Base-by-base conservation (phyloP, 2,329 filamentous ascomycete species). In the Beauveria pseudobassiana region DNA sequence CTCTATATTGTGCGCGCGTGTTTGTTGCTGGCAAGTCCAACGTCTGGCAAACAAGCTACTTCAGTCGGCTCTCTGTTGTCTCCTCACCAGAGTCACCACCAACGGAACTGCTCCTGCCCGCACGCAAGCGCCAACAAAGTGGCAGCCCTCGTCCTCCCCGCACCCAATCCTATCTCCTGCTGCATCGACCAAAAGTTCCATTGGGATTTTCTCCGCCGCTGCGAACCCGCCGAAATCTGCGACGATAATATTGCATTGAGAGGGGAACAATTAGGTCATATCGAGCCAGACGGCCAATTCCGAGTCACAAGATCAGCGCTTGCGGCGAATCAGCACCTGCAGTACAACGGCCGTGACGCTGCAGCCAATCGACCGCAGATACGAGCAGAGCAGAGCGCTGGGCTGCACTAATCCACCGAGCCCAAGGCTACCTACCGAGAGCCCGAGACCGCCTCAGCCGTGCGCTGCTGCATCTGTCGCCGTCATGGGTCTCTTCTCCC, bases 401-500 rank as follows among this genome's bases (percentile, higher is more conserved):
- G 30, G 48, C 24, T 22, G 46, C 46, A 58, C 45, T 49, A 34
- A 58, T 58, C 55, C 43, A 49, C 52, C 34, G 22, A 42, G 24
- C 46, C 28, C 30, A 22, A n/a, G 20, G 34, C 34, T 38, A 38
- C 34, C 24, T 34, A 51, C 48, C 40, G 46, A 59, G 48, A 59
- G 22, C n/a, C 58, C 42, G 34, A 43, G 50, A 46, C 50, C 24
- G 28, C 42, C 56, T 24, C 50, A 42, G 43, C 43, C 43, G 30
- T 52, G 42, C 42, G 14, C 26, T 18, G 34, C 48, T 52, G 52
- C 54, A 61, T 26, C 54, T 20, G 4, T 49, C 61, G 55, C 64
- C 70, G 73, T 67, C 63, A 85, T 85, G 82, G 81, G 82, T 67
- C 68, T 85, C 65, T 85, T 85, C 70, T 82, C 82, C 42, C 76